Base-by-base conservation (phyloP, 73 alveolate species). In the Paramecium bursaria region DNA sequence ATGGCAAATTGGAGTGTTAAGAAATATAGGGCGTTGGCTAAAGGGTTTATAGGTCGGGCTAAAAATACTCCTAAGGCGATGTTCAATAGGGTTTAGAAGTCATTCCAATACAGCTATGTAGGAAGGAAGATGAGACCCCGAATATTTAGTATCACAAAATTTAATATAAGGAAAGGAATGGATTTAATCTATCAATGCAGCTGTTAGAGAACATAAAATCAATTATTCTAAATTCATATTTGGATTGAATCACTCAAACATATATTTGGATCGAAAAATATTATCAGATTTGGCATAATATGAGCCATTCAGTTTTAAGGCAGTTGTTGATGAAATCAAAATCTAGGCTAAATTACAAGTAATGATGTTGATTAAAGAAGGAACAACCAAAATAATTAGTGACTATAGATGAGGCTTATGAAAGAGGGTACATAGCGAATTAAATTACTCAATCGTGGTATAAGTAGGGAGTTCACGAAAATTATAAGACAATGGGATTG, bases 281-380 rank as follows among this genome's bases (percentile, higher is more conserved):
- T 82, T 92, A 14, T 55, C 96, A 33, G 91, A 94, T 50, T 55
- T 94, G 15, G 95, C 95, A 13, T 76, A 44, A 4, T 90, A 89
- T 48, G 98, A 92, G 50, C 98, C 97, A 3, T 90, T 48, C 53
- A 86, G 95, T 25, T 94, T 92, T 86, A 94, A 94, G 74, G 90
- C 95, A 14, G 91, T 92, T 9, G 86, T 90, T 21, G 98, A 94
- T 35, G 95, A 91, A 67, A 92, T 92, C 10, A 87, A 77, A 54
- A 55, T 87, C 14, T 57, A 87, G 77, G 73, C 88, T 75, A 48
- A 60, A 54, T 48, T 75, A 26, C 22, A 75, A 75, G 76, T 57
- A 57, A 23, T 0, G 31, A 10, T 26, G 15, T 39, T 17, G 33
- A 14, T 17, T 31, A 21, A 9, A 6, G n/a, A 19, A 67, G 55